A percentile compares a stretch with the other conserved stretches of the same genome.
Conservation (phyloP, 1,139 yeast species). For the Saccharomycopsis hybrid region DNA sequence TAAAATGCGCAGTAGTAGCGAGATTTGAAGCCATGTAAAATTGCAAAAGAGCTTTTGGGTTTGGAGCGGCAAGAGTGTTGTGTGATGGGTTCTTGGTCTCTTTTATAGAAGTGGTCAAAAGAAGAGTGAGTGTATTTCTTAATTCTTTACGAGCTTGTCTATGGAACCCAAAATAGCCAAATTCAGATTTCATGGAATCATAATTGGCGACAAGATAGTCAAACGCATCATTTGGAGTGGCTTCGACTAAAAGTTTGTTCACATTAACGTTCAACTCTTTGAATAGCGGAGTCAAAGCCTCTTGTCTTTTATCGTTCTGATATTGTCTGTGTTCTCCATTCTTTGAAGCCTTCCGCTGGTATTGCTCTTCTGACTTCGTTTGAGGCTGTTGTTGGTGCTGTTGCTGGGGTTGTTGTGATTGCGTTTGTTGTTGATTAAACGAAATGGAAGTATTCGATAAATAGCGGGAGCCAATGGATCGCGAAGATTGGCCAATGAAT, state of each 20-base stretch:
- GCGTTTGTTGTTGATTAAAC: no score
- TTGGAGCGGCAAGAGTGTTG: constrained; percentile 2
- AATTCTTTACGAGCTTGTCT: neutral
- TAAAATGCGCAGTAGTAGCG: constrained; percentile 3
- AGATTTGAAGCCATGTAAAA: neutral
- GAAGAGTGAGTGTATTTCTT: neutral
- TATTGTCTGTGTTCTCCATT: neutral
- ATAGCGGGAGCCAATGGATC: no score
- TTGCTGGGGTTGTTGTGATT: no score
- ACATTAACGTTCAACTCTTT: constrained; percentile 1
- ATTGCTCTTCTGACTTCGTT: no score
- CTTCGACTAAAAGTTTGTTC: neutral
- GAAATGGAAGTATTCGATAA: no score
- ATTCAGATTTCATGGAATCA: neutral
- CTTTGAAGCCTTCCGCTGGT: no score
- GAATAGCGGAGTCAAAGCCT: neutral
- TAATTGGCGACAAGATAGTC: constrained; percentile 5
- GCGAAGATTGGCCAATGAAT: no score
- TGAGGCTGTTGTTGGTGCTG: no score
- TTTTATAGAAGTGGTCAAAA: constrained; percentile 2
- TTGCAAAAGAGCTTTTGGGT: constrained; percentile 7
- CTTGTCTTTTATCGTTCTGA: neutral
- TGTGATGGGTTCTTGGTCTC: constrained; percentile 4
- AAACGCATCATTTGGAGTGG: constrained; percentile 3
- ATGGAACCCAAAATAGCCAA: neutral